Evolutionary conservation across 108 stramenopile species (phyloP).

Genomic region (Fragilariopsis cylindrus): DNA sequence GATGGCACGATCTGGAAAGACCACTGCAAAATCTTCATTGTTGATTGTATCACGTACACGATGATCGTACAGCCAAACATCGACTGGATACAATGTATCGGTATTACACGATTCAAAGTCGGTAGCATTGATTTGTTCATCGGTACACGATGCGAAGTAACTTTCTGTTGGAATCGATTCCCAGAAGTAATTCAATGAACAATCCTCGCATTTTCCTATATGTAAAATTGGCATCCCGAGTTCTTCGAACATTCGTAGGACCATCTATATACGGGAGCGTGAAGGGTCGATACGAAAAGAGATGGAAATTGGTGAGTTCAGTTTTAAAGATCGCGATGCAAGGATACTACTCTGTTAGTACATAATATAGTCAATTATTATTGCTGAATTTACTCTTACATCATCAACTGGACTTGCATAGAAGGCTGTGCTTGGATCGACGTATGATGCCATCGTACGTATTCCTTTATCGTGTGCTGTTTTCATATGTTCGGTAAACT

Average conservation of each 20-base stretch:
- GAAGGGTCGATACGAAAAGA: too few species aligned
- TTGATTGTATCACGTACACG: neutral
- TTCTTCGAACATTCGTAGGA: constrained; percentile 21
- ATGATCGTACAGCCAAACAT: constrained; percentile 34
- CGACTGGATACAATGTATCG: constrained; percentile 24
- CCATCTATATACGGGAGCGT: neutral
- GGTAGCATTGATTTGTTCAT: neutral
- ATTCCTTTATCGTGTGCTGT: constrained; percentile 2
- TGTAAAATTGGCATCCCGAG: constrained; percentile 18
- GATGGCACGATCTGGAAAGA: constrained; percentile 12
- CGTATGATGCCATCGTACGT: constrained; percentile 16
- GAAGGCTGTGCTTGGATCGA: constrained; percentile 4
- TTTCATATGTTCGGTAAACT: neutral
- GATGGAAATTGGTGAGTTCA: too few species aligned
- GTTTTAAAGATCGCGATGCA: too few species aligned
- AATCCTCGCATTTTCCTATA: neutral
- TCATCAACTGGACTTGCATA: constrained; percentile 19
- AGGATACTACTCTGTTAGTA: too few species aligned
- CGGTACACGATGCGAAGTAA: neutral
- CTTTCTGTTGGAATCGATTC: neutral
- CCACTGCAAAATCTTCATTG: constrained; percentile 2
- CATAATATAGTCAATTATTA: too few species aligned
- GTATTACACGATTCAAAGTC: neutral
- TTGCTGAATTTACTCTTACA: neutral
- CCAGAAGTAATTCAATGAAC: neutral